Conservation (phyloP, 352 stramenopile species). For the Phytophthora capsici region DNA sequence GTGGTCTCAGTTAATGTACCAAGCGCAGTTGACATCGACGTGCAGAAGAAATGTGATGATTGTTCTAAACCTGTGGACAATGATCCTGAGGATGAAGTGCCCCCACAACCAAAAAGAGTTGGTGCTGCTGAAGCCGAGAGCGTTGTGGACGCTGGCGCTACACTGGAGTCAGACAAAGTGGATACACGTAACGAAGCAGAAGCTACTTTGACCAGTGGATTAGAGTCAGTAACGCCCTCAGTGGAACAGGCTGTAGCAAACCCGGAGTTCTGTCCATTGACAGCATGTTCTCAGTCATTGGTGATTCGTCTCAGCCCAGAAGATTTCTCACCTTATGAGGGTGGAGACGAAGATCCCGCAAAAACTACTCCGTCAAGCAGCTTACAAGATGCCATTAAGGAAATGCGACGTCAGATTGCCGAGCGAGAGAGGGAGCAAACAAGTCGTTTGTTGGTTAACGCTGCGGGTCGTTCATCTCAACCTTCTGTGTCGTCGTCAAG, state of each 20-base stretch:
- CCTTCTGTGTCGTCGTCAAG: slow-evolving; percentile 20
- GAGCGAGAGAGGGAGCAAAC: slow-evolving; percentile 50
- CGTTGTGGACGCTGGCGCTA: not conserved
- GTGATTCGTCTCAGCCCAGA: slow-evolving; percentile 69
- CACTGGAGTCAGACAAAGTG: slow-evolving; percentile 8
- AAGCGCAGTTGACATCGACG: not conserved
- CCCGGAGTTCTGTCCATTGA: slow-evolving; percentile 59
- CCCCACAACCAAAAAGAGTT: not conserved
- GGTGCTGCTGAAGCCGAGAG: not conserved
- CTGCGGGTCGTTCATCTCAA: slow-evolving; percentile 17
- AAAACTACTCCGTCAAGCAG: slow-evolving; percentile 14
- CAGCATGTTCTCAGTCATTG: slow-evolving; percentile 68
- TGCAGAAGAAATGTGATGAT: not conserved
- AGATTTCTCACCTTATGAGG: slow-evolving; percentile 48
- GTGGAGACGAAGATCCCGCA: slow-evolving; percentile 13
- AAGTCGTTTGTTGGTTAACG: slow-evolving; percentile 29
- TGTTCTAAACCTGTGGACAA: not conserved
- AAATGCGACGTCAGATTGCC: slow-evolving; percentile 64
- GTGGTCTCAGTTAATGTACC: not conserved
- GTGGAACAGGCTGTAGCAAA: slow-evolving; percentile 14
- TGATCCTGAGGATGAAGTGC: not conserved
- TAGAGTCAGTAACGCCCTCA: slow-evolving; percentile 3
- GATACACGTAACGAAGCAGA: not conserved
- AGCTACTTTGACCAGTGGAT: not conserved
- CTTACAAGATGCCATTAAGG: slow-evolving; percentile 50